A percentile compares a stretch with the other conserved stretches of the same genome.
These are phyloP conservation scores for Lindgomyces ingoldianus DNA, from an alignment of 495 filamentous ascomycete genomes.

Conservation along the genomic window DNA sequence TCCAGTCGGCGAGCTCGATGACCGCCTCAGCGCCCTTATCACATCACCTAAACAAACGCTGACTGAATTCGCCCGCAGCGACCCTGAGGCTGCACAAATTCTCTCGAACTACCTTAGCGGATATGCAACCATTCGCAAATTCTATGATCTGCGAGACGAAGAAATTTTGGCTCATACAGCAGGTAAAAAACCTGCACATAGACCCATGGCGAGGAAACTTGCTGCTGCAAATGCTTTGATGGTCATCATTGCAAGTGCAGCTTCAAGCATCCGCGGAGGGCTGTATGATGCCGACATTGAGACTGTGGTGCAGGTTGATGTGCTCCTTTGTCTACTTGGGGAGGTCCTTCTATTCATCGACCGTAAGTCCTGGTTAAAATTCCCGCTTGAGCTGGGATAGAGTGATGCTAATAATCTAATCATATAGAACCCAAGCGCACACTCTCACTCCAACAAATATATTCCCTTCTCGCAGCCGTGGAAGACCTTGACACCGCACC, in stretches of 20 bases:
- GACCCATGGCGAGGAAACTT: conserved; percentile 55
- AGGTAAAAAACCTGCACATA: conserved; percentile 16
- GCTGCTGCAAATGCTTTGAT: conserved; percentile 71
- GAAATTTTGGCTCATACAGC: conserved; percentile 40
- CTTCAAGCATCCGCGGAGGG: conserved; percentile 85
- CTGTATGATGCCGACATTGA: conserved; percentile 76
- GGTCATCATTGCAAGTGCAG: conserved; percentile 77
- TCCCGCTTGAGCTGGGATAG: not conserved
- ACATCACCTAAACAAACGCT: conserved; percentile 66
- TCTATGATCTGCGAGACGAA: conserved; percentile 82
- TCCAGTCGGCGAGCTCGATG: conserved; percentile 64
- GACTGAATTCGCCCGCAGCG: conserved; percentile 61
- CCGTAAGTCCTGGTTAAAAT: conserved; percentile 47
- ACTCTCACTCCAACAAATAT: conserved; percentile 66
- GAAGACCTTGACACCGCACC: conserved; percentile 81
- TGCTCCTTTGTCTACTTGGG: conserved; percentile 77
- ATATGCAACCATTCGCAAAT: conserved; percentile 82
- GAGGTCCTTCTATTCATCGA: conserved; percentile 76
- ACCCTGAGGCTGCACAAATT: conserved; percentile 75
- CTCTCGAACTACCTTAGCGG: conserved; percentile 83
- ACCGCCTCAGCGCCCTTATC: conserved; percentile 64
- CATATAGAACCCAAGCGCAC: conserved; percentile 51
- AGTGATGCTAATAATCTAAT: not conserved
- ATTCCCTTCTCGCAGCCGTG: conserved; percentile 72
- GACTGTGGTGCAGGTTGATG: conserved; percentile 81